These are phyloP conservation scores for Solanum chmielewskii DNA, from an alignment of 257 asterid species.

Conservation along the genomic window DNA sequence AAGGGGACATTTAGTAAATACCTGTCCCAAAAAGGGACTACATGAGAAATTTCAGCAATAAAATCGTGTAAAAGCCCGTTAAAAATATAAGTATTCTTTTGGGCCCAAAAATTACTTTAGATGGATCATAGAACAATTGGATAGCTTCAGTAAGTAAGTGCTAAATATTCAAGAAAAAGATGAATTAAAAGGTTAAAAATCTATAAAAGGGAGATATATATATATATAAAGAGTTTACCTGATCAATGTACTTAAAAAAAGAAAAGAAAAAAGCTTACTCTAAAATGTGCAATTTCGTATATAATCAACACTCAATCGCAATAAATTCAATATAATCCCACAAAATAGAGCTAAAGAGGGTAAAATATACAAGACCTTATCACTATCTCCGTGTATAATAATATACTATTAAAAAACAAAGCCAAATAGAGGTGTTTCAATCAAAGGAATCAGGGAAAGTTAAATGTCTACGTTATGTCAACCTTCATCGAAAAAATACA, in stretches of 20 bases:
- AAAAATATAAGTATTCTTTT: not conserved
- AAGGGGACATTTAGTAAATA: not conserved
- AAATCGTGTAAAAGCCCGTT: not conserved
- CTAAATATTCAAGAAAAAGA: not conserved
- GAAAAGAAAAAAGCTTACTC: not conserved
- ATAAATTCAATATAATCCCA: not conserved
- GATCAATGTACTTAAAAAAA: not conserved
- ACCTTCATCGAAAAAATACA: not conserved
- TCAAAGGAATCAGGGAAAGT: not conserved
- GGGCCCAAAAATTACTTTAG: not conserved
- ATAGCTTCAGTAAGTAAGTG: not conserved
- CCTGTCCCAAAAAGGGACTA: not conserved
- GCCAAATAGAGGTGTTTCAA: not conserved
- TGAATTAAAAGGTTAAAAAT: not conserved
- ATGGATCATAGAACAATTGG: not conserved
- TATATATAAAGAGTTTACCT: too few relatives aligned
- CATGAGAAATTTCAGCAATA: not conserved
- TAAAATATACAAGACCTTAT: too few relatives aligned
- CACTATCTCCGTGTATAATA: not conserved
- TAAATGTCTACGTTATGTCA: not conserved
- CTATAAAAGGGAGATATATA: too few relatives aligned
- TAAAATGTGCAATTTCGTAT: not conserved
- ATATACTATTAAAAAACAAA: not conserved
- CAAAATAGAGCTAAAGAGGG: not conserved
- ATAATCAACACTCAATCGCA: too few relatives aligned